phyloP scores from a whole-genome alignment of 371 early-diverging fungal genomes.

The Mucor plumbeus region DNA sequence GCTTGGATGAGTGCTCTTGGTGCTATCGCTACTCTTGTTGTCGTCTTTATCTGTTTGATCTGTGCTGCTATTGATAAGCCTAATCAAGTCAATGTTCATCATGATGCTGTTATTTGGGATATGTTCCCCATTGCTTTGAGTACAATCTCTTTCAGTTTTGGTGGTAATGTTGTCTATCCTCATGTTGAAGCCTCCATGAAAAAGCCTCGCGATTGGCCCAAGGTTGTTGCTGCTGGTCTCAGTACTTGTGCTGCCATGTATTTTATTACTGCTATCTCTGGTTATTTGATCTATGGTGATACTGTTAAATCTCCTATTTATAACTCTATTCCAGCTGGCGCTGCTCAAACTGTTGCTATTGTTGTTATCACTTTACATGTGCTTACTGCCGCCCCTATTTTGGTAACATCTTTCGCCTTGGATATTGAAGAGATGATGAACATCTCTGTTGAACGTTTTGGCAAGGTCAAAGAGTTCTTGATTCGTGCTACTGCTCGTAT shows the following conservation, averaged over 20 bases:
- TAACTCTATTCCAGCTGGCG: slow-evolving; percentile 70
- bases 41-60: slow-evolving; percentile 51
- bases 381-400: slow-evolving; percentile 76
- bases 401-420: slow-evolving; percentile 76
- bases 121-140: slow-evolving; percentile 64
- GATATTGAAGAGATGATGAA: slow-evolving; percentile 64
- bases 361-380: slow-evolving; percentile 82
- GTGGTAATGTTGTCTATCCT: slow-evolving; percentile 84
- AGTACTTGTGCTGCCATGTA: slow-evolving; percentile 78
- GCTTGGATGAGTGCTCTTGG: slow-evolving; percentile 70
- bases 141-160: slow-evolving; percentile 79
- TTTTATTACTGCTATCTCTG: slow-evolving; percentile 73
- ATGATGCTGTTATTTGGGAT: slow-evolving; percentile 54
- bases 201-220: slow-evolving; percentile 75
- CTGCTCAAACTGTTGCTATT: slow-evolving; percentile 56
- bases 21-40: slow-evolving; percentile 55
- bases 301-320: slow-evolving; percentile 74
- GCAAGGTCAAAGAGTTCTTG: slow-evolving; percentile 30
- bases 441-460: slow-evolving; percentile 51
- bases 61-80: slow-evolving; percentile 43
- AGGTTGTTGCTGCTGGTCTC: slow-evolving; percentile 71
- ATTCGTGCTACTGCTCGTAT: slow-evolving; percentile 27
- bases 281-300: slow-evolving; percentile 84
- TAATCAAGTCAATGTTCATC: slow-evolving; percentile 32
- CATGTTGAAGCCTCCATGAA: slow-evolving; percentile 89